Evolutionary conservation across 768 basidiomycete genomes (phyloP).

Genomic region (Tulasnella sp.): DNA sequence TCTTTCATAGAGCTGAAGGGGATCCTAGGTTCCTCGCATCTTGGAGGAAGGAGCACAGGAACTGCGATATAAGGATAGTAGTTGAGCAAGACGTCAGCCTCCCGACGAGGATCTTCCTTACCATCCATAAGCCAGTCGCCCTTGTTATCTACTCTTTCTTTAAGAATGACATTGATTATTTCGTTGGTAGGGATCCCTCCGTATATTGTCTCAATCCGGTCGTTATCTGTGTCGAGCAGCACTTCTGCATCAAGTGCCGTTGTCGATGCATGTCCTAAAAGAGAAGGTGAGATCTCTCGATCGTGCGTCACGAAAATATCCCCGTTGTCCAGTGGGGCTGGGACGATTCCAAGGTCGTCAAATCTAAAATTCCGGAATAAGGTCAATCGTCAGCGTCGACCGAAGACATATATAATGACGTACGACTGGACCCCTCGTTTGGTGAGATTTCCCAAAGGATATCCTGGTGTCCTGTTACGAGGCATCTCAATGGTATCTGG

Average conservation of each 20-base stretch:
- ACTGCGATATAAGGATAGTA: no score
- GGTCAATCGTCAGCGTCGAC: neutral
- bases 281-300: conserved; percentile 23
- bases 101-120: conserved; percentile 21
- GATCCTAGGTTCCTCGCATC: neutral
- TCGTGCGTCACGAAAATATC: neutral
- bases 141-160: conserved; percentile 44
- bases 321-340: conserved; percentile 23
- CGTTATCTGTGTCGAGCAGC: neutral
- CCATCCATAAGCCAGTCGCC: conserved; percentile 46
- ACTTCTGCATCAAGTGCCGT: conserved; percentile 27
- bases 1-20: no score
- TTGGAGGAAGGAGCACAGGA: conserved; percentile 22
- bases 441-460: conserved; percentile 27
- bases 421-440: neutral
- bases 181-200: conserved; percentile 22
- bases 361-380: conserved; percentile 37
- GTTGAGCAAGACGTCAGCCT: no score
- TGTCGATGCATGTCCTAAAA: conserved; percentile 29
- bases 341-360: conserved; percentile 34
- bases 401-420: neutral
- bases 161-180: conserved; percentile 34
- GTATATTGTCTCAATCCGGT: conserved; percentile 23
- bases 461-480: no score
- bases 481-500: no score